Conservation (phyloP, 2,329 filamentous ascomycete species). For the Pleochaeta shiraiana region DNA sequence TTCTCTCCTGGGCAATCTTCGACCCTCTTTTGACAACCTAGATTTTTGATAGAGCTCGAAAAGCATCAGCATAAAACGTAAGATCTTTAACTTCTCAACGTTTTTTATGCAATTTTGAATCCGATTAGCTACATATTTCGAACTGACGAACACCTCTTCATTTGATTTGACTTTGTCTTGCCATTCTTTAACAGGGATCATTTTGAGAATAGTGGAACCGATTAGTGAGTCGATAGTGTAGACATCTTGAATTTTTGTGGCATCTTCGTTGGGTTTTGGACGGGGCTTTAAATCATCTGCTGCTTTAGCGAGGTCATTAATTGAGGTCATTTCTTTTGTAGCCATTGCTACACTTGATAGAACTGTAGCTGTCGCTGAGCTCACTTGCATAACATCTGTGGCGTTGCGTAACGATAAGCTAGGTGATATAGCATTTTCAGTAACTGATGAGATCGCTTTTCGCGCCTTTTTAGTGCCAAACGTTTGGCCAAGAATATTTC, state of each 20-base stretch:
- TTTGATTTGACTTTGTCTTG: conserved; percentile 39
- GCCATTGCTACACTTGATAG: conserved; percentile 39
- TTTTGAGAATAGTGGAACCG: conserved; percentile 41
- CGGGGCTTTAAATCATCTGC: conserved; percentile 50
- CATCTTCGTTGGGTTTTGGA: conserved; percentile 44
- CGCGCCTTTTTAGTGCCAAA: conserved; percentile 76
- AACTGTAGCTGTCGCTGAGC: conserved; percentile 34
- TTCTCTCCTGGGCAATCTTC: conserved; percentile 34
- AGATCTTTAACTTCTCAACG: conserved; percentile 29
- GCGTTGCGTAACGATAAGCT: conserved; percentile 19
- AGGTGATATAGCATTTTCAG: conserved; percentile 43
- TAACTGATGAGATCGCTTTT: conserved; percentile 48
- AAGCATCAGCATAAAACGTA: conserved; percentile 37
- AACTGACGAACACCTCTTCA: conserved; percentile 32
- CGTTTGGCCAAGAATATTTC: conserved; percentile 48
- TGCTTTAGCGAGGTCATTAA: conserved; percentile 39
- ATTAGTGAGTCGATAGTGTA: conserved; percentile 47
- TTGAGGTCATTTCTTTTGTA: conserved; percentile 42
- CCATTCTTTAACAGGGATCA: conserved; percentile 54
- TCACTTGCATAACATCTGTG: conserved; percentile 26
- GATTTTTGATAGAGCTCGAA: conserved; percentile 29
- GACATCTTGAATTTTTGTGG: conserved; percentile 46
- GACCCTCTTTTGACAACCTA: conserved; percentile 19
- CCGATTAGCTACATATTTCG: conserved; percentile 42
- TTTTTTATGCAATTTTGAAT: conserved; percentile 30